Base-by-base conservation (phyloP, 352 stramenopile genomes). In the Phytophthora litchii region DNA sequence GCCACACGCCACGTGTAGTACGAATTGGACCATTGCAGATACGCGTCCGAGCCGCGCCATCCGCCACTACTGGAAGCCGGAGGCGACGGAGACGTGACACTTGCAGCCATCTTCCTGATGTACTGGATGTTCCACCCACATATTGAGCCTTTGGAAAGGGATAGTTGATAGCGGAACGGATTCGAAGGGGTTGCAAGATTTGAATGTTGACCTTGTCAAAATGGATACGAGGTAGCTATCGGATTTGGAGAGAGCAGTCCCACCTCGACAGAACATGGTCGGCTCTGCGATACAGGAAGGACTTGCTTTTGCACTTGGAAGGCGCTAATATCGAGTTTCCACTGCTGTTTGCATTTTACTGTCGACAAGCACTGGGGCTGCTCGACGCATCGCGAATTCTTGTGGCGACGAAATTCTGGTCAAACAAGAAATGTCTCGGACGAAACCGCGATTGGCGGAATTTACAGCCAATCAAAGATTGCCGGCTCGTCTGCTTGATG, bases 1-100 rank as follows among this genome's bases (percentile, higher is more conserved):
- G 64, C 78, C 46, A 88, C 70, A 32, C 77, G 73, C 51, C 76
- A 80, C 10, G 78, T 76, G 63, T 87, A 89, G 77, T 88, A 89
- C 52, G 81, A 83, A 65, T 91, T 91, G 42, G 75, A 73, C 65
- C 76, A 77, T 58, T 86, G 79, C 25, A 88, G 64, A 40, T 67
- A 64, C 27, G 72, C 66, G 68, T 88, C 78, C 8, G 74, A 31
- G 25, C 74, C 70, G 4, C 48, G 57, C 78, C 70, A 81, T 7
- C 35, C 13, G 27, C 43, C 52, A 20, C 53, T 10, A 36, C 29
- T 34, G 29, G 43, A 37, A 43, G 54, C 7, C 29, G 29, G 13
- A 36, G 54, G 40, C 14, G 37, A 36, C 23, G 49, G 46, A 16
- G 40, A 31, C 21, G 34, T 32, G 4, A 29, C 23, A n/a, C 17